Conservation (phyloP, 108 stramenopile genomes). For the Schizochytrium sp. region DNA sequence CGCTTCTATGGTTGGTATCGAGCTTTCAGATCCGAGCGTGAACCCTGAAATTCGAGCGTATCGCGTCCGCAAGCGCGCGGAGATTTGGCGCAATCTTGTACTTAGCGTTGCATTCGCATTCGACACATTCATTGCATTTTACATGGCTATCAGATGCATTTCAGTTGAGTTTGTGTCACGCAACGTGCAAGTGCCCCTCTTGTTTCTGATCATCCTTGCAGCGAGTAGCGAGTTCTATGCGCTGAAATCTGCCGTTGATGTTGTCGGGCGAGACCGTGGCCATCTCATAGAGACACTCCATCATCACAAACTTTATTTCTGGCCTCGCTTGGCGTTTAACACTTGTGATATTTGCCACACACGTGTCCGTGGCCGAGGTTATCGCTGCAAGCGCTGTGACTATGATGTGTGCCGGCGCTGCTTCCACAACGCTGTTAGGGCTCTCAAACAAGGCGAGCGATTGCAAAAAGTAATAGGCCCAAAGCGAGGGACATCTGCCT, state of each 20-base stretch:
- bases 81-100: conserved; percentile 33
- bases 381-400: conserved; percentile 62
- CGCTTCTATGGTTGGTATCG: neutral
- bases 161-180: neutral
- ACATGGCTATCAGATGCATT: conserved; percentile 22
- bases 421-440: neutral
- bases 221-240: conserved; percentile 4
- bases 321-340: conserved; percentile 28
- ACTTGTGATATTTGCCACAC: conserved; percentile 48
- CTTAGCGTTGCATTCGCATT: conserved; percentile 18
- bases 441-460: neutral
- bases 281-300: conserved; percentile 19
- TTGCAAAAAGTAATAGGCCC: neutral
- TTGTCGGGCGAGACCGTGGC: neutral
- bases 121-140: conserved; percentile 26
- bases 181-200: neutral
- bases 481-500: too few species aligned
- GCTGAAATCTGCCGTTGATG: conserved; percentile 38
- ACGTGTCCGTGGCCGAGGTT: neutral
- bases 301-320: conserved; percentile 52
- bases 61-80: neutral
- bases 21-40: neutral
- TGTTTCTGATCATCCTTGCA: conserved; percentile 39
- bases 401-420: conserved; percentile 62
- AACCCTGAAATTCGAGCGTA: conserved; percentile 36